Evolutionary conservation across 257 asterid genomes (phyloP).

Genomic region (Penstemon eatonii): DNA sequence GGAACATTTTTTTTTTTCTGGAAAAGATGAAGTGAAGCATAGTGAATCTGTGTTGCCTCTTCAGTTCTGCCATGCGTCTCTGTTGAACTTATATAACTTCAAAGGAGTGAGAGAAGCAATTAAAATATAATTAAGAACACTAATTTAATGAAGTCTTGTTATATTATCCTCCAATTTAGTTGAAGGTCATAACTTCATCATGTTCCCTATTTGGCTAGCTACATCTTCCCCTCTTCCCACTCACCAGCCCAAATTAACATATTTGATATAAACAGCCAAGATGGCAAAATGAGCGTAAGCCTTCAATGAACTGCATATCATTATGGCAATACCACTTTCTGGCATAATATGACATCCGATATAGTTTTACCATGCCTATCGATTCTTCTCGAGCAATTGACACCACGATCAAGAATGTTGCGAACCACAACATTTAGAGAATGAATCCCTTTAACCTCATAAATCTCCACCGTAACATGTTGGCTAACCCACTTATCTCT

Average conservation of each 20-base stretch:
- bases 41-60: too few relatives aligned
- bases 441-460: constrained; percentile 74
- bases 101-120: too few relatives aligned
- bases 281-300: neutral
- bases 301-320: neutral
- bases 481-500: constrained; percentile 53
- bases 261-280: too few relatives aligned
- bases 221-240: neutral
- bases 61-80: too few relatives aligned
- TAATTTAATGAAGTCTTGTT: too few relatives aligned
- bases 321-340: constrained; percentile 69
- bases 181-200: too few relatives aligned
- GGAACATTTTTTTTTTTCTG: too few relatives aligned
- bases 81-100: too few relatives aligned
- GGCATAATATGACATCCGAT: constrained; percentile 75
- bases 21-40: too few relatives aligned
- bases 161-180: too few relatives aligned
- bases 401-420: constrained; percentile 89
- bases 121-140: too few relatives aligned
- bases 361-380: constrained; percentile 92
- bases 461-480: constrained; percentile 73
- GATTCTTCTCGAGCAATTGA: constrained; percentile 89
- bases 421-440: constrained; percentile 81
- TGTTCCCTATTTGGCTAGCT: too few relatives aligned
- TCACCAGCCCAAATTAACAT: neutral